These are phyloP conservation scores for Aureobasidium melanogenum DNA, from an alignment of 2,329 filamentous ascomycete genomes.

Conservation along the genomic window DNA sequence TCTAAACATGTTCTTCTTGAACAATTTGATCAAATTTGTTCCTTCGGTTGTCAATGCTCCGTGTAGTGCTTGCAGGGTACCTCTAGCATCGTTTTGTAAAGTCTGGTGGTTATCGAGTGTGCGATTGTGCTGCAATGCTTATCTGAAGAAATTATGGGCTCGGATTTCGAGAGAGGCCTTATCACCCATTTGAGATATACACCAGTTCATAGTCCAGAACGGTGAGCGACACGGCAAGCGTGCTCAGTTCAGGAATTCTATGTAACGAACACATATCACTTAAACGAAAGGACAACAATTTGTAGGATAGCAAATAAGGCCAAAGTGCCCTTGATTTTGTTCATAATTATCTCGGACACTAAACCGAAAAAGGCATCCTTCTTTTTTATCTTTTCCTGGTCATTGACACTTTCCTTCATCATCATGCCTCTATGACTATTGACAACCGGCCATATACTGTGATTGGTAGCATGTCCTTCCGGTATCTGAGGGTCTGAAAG, in stretches of 20 bases:
- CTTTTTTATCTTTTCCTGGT: background rate
- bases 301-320: background rate
- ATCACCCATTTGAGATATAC: background rate
- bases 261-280: no score
- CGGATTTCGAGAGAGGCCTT: background rate
- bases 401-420: background rate
- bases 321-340: background rate
- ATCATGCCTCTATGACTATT: background rate
- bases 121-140: background rate
- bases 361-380: background rate
- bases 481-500: background rate
- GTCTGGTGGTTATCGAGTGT: background rate
- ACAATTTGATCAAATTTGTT: background rate
- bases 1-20: background rate
- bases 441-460: background rate
- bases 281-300: background rate
- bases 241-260: no score
- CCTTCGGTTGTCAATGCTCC: background rate
- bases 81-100: rapidly evolving
- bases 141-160: background rate
- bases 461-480: background rate
- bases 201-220: no score
- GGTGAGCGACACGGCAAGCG: no score
- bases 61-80: background rate
- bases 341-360: background rate